phyloP scores from a whole-genome alignment of 2,329 filamentous ascomycete genomes.

The Trichoderma harzianum region DNA sequence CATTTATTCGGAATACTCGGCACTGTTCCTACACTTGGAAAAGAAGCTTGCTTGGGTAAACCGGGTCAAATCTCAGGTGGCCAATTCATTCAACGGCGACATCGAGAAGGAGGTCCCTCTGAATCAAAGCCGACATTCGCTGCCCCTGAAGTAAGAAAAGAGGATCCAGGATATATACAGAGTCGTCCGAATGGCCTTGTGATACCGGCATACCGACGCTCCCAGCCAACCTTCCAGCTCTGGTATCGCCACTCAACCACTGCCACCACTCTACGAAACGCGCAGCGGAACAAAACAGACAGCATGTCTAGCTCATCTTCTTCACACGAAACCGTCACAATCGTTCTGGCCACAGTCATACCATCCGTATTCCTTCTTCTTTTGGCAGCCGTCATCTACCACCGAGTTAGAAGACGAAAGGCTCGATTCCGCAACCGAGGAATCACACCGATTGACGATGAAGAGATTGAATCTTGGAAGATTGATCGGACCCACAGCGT shows the following conservation, averaged over 20 bases:
- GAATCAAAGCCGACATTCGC: not conserved
- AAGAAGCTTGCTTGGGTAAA: not conserved
- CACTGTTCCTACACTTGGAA: not conserved
- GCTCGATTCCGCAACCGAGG: slow-evolving; percentile 49
- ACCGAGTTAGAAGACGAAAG: slow-evolving; percentile 39
- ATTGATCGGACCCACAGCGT: slow-evolving; percentile 28
- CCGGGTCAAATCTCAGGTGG: not conserved
- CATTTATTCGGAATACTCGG: not conserved
- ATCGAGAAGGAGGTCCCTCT: not conserved
- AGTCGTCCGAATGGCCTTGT: slow-evolving; percentile 14
- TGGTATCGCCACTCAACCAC: not conserved
- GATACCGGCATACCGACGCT: not conserved
- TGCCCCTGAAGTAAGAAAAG: not conserved
- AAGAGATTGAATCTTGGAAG: slow-evolving; percentile 65
- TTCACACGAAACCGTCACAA: slow-evolving; percentile 38
- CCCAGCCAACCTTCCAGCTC: not conserved
- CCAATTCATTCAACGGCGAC: not conserved
- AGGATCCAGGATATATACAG: not conserved
- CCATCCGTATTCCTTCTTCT: slow-evolving; percentile 40
- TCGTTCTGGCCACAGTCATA: slow-evolving; percentile 51
- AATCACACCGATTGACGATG: slow-evolving; percentile 60
- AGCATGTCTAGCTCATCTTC: slow-evolving; percentile 9
- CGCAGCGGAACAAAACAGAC: not conserved
- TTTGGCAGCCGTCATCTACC: slow-evolving; percentile 36
- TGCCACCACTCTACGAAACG: not conserved